Conservation (phyloP, 2,329 filamentous ascomycete genomes). For the Alternaria postmessia region DNA sequence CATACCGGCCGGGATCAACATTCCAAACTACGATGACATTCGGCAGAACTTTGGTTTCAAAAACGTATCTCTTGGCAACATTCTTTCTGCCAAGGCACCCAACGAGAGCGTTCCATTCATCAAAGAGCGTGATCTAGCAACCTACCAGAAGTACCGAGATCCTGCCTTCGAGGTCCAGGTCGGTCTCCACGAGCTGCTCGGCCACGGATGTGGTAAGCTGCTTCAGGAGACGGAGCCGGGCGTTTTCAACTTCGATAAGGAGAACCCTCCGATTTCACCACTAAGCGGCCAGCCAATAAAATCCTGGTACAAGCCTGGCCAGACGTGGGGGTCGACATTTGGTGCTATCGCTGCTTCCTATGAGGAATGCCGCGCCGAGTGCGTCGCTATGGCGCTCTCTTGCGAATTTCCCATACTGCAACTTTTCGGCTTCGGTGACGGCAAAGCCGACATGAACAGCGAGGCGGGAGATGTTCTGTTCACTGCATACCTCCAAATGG, state of each 20-base stretch:
- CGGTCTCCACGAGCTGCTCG: slow-evolving; percentile 86
- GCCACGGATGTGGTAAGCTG: slow-evolving; percentile 92
- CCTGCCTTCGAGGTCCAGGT: slow-evolving; percentile 94
- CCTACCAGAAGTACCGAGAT: slow-evolving; percentile 86
- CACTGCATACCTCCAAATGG: slow-evolving; percentile 90
- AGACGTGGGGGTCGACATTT: slow-evolving; percentile 95
- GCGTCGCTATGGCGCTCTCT: slow-evolving; percentile 88
- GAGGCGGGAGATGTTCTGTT: slow-evolving; percentile 89
- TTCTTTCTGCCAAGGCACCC: slow-evolving; percentile 87
- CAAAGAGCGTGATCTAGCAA: slow-evolving; percentile 74
- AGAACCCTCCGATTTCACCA: slow-evolving; percentile 82
- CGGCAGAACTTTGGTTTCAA: slow-evolving; percentile 88
- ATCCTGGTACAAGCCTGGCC: slow-evolving; percentile 92
- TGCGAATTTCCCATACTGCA: slow-evolving; percentile 89
- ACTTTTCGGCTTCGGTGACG: slow-evolving; percentile 91
- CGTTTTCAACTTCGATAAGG: slow-evolving; percentile 85
- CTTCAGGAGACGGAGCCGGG: slow-evolving; percentile 87
- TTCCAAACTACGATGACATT: slow-evolving; percentile 69
- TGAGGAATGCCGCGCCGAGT: slow-evolving; percentile 93
- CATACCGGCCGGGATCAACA: slow-evolving; percentile 67
- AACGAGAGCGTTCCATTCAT: slow-evolving; percentile 95
- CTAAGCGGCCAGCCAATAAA: slow-evolving; percentile 78
- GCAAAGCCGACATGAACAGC: slow-evolving; percentile 72
- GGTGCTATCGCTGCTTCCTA: slow-evolving; percentile 86
- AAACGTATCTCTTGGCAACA: slow-evolving; percentile 92